Evolutionary conservation across 2,329 filamentous ascomycete genomes (phyloP).

Genomic region (Botrytis squamosa): DNA sequence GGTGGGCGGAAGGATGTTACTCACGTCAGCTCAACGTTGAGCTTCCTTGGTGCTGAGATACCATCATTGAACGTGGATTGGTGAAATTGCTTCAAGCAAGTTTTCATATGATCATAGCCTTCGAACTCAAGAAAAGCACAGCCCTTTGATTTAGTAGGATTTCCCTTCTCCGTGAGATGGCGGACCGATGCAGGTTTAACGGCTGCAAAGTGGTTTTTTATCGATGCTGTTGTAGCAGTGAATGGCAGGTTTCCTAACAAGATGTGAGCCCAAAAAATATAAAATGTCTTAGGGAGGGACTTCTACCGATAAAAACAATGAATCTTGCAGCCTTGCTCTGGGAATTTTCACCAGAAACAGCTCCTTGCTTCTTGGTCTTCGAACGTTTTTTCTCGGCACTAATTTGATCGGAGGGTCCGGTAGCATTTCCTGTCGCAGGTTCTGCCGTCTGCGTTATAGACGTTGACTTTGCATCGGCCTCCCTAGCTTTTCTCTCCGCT

Average conservation of each 20-base stretch:
- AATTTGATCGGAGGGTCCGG: background rate
- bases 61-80: constrained; percentile 71
- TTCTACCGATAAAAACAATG: constrained; percentile 72
- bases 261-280: background rate
- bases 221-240: constrained; percentile 67
- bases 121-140: constrained; percentile 89
- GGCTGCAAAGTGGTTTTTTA: constrained; percentile 74
- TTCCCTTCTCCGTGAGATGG: constrained; percentile 65
- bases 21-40: constrained; percentile 90
- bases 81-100: constrained; percentile 86
- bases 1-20: constrained; percentile 39
- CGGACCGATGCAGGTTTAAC: constrained; percentile 70
- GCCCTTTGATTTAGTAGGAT: constrained; percentile 65
- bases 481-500: constrained; percentile 39
- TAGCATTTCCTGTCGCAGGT: constrained; percentile 2
- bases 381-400: constrained; percentile 35
- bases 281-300: constrained; percentile 22
- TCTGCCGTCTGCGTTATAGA: constrained; percentile 10
- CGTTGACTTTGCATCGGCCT: constrained; percentile 30
- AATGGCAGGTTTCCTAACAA: constrained; percentile 79
- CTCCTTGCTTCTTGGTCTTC: constrained; percentile 40
- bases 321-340: constrained; percentile 51
- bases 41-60: constrained; percentile 61
- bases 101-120: constrained; percentile 85
- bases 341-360: constrained; percentile 22